Percentiles rank a stretch among this genome's conserved stretches.
Evolutionary conservation across 208 protist genomes (phyloP).

Genomic region (Crithidia brevicula): DNA sequence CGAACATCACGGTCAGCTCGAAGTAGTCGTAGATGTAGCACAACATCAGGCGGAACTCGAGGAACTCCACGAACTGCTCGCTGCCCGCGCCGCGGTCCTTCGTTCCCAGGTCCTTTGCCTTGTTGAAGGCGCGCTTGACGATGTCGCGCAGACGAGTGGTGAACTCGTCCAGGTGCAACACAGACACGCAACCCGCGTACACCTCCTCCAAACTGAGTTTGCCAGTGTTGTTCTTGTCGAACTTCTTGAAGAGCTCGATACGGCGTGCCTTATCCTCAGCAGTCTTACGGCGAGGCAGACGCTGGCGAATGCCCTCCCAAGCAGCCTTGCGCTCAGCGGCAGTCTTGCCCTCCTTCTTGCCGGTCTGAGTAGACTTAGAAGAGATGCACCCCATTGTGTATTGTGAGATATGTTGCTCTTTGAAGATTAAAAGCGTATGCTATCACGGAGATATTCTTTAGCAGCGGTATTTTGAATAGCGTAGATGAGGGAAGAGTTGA

Average conservation of each 20-base stretch:
- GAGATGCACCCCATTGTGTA: constrained; percentile 37
- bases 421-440: background rate
- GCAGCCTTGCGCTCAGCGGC: constrained; percentile 47
- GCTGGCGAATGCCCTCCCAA: constrained; percentile 43
- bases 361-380: constrained; percentile 20
- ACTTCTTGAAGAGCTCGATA: constrained; percentile 75
- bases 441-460: constrained; percentile 2
- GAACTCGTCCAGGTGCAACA: constrained; percentile 66
- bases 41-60: constrained; percentile 84
- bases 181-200: constrained; percentile 51
- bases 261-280: constrained; percentile 44
- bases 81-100: constrained; percentile 34
- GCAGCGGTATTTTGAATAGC: background rate
- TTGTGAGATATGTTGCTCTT: constrained; percentile 9
- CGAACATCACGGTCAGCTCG: constrained; percentile 82
- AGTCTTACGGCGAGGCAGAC: constrained; percentile 44
- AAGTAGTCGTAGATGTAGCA: constrained; percentile 75
- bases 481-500: background rate
- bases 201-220: constrained; percentile 68
- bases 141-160: constrained; percentile 67
- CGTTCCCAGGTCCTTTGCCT: constrained; percentile 62
- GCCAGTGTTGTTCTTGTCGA: constrained; percentile 61
- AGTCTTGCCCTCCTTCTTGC: constrained; percentile 40
- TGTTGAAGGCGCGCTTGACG: constrained; percentile 84
- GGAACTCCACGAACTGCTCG: constrained; percentile 61